Base-by-base conservation (phyloP, 108 stramenopile genomes). In the Hondaea fermentalgiana region DNA sequence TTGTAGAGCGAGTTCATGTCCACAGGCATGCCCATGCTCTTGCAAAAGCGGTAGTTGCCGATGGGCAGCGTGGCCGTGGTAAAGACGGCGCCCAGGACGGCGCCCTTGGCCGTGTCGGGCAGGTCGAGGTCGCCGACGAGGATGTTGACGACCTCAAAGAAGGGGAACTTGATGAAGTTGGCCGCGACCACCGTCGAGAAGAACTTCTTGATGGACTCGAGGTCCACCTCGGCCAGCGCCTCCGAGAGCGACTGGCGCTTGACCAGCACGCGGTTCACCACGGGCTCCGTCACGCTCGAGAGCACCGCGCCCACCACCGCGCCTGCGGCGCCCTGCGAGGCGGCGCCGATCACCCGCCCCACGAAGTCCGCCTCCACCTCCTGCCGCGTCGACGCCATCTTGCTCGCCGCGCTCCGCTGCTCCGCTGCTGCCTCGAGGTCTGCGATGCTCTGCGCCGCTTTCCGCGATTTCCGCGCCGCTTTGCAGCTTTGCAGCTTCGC, bases 111-210 rank as follows among this genome's bases (percentile, higher is more conserved):
- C 23, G 76, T 53, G 76, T 53, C 76, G 4, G 76, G 76, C 51
- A 83, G 76, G 76, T 83, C 76, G 51, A 83, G 49, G 28, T 83
- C 51, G 76, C 76, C 76, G 25, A 83, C 45, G 51, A 83, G 76
- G 12, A 83, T 83, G 76, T 83, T 83, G 76, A 83, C 76, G 4
- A 83, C 76, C 76, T 83, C 76, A 23, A 83, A 83, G 76, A 83
- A 83, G 45, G 76, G 76, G 51, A 83, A 83, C 51, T 83, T 83
- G 51, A 83, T 53, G 49, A 83, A 83, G 76, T 83, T 83, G 17
- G 76, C 51, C n/a, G 76, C 45, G 43, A 83, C 49, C 10, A 53
- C 51, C 76, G 76, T 83, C 23, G 45, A 53, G 76, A 83, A 83
- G 5, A 83, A 83, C 76, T 83, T 83, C 25, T 47, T n/a, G 23